These are phyloP conservation scores for Paramecium sonneborni DNA, from an alignment of 73 alveolate genomes.

Conservation along the genomic window DNA sequence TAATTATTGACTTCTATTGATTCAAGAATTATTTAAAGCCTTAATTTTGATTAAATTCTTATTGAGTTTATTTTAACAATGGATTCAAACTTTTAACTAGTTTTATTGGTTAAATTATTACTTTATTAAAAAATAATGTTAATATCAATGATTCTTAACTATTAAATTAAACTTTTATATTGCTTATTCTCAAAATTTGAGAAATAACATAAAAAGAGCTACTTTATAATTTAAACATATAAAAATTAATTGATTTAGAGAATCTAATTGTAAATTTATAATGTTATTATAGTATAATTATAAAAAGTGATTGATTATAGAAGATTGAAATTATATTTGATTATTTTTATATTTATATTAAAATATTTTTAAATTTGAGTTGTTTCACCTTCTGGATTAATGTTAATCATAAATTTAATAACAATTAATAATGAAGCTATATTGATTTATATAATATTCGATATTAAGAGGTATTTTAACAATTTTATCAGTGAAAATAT, in stretches of 20 bases:
- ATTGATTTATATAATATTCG: not conserved
- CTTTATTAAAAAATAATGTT: not conserved
- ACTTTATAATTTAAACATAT: not conserved
- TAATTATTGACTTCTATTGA: too few relatives aligned
- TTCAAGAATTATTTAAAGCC: too few relatives aligned
- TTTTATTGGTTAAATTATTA: not conserved
- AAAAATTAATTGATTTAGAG: not conserved
- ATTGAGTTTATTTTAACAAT: not conserved
- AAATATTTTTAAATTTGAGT: not conserved
- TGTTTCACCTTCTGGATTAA: not conserved
- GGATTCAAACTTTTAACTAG: not conserved
- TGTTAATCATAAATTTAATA: not conserved
- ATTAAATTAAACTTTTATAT: not conserved
- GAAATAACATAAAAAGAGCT: not conserved
- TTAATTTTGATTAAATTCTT: too few relatives aligned
- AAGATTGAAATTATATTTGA: not conserved
- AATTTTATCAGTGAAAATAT: not conserved
- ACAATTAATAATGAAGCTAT: not conserved
- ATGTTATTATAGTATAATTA: not conserved
- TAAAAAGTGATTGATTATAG: not conserved
- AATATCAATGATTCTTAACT: not conserved
- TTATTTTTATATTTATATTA: not conserved
- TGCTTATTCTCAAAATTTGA: not conserved
- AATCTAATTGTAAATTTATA: not conserved
- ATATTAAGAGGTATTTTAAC: not conserved